Percentiles rank a stretch among this genome's conserved stretches.
Conservation (phyloP, 2,329 filamentous ascomycete genomes). For the Penicillium crustosum region DNA sequence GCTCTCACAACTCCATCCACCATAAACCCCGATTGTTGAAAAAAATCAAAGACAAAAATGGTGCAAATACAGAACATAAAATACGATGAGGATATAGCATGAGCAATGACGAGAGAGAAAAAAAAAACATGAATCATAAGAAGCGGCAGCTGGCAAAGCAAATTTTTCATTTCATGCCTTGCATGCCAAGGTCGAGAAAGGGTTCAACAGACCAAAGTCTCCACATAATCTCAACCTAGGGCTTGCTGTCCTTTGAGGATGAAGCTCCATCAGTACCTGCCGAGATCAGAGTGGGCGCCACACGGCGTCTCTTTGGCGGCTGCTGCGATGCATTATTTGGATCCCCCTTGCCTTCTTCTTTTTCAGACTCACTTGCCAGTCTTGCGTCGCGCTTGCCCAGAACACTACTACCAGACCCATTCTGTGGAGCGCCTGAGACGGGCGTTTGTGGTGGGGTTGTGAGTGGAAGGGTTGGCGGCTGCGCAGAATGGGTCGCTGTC, state of each 20-base stretch:
- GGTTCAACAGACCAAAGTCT: background rate
- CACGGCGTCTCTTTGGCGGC: slow-evolving; percentile 66
- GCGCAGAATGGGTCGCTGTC: slow-evolving; percentile 66
- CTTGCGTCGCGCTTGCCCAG: slow-evolving; percentile 52
- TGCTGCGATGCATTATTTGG: slow-evolving; percentile 46
- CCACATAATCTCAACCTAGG: background rate
- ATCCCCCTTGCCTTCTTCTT: slow-evolving; percentile 42
- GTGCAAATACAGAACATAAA: background rate
- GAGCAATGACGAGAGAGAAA: slow-evolving; percentile 2
- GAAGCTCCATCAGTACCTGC: slow-evolving; percentile 20
- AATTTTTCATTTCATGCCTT: too few species aligned
- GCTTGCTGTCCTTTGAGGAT: slow-evolving; percentile 12
- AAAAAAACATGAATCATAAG: slow-evolving; percentile 26
- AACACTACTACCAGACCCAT: slow-evolving; percentile 50
- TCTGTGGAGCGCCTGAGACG: slow-evolving; percentile 51
- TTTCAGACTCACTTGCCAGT: slow-evolving; percentile 45
- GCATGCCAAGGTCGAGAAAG: background rate
- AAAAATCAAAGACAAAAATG: background rate
- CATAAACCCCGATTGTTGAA: background rate
- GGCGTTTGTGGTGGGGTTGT: slow-evolving; percentile 92
- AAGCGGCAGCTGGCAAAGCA: background rate
- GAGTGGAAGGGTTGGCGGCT: slow-evolving; percentile 61
- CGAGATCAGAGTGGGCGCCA: slow-evolving; percentile 66
- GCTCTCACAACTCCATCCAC: background rate
- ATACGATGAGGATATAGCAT: slow-evolving; percentile 8